Percentiles rank a stretch among this genome's conserved stretches.
phyloP scores from a whole-genome alignment of 2,329 filamentous ascomycete genomes.

The Ceratocystis lukuohia region DNA sequence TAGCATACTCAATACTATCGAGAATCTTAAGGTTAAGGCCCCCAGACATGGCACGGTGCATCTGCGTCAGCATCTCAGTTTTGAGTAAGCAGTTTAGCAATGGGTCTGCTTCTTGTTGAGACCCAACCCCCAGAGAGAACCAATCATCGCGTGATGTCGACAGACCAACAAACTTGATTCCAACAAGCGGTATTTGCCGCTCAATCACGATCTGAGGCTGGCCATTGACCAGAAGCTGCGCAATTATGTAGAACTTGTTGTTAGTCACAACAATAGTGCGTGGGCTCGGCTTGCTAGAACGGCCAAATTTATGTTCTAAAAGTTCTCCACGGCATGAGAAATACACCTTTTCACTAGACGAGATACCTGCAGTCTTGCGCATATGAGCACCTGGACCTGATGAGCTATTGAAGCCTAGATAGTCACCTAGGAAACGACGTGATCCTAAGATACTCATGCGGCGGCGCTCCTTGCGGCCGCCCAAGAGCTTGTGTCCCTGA shows the following conservation, averaged over 20 bases:
- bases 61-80: slow-evolving; percentile 91
- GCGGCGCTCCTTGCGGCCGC: slow-evolving; percentile 77
- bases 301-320: slow-evolving; percentile 85
- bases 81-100: slow-evolving; percentile 88
- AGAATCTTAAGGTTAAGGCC: slow-evolving; percentile 70
- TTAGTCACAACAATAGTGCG: slow-evolving; percentile 73
- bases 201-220: slow-evolving; percentile 73
- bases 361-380: slow-evolving; percentile 58
- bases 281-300: slow-evolving; percentile 85
- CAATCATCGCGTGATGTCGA: slow-evolving; percentile 86
- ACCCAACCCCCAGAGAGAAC: slow-evolving; percentile 87
- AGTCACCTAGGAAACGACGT: slow-evolving; percentile 86
- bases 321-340: slow-evolving; percentile 90
- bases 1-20: slow-evolving; percentile 86
- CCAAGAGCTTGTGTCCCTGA: slow-evolving; percentile 68
- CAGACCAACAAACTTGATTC: slow-evolving; percentile 74
- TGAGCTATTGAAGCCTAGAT: slow-evolving; percentile 72
- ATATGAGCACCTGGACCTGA: slow-evolving; percentile 72
- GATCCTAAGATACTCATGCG: slow-evolving; percentile 85
- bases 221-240: slow-evolving; percentile 68
- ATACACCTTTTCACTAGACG: slow-evolving; percentile 57
- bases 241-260: slow-evolving; percentile 78
- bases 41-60: slow-evolving; percentile 65
- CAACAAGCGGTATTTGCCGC: slow-evolving; percentile 65
- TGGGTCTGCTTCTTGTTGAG: slow-evolving; percentile 84